Evolutionary conservation across 805 yeast species (phyloP).

Genomic region (Zygosaccharomyces rouxii): DNA sequence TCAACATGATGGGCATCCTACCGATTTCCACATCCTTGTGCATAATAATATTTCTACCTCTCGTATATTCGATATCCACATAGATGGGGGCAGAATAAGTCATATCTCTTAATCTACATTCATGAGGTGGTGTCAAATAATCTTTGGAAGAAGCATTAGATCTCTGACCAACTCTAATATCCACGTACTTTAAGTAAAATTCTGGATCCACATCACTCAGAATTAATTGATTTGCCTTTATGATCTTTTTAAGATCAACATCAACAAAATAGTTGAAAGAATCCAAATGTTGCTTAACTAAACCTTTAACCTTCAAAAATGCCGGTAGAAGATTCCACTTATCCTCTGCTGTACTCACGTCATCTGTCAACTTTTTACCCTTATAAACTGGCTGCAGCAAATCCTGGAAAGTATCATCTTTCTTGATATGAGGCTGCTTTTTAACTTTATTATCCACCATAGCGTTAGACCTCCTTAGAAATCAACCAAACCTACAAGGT

Average conservation of each 20-base stretch:
- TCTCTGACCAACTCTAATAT: constrained; percentile 84
- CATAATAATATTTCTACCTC: constrained; percentile 88
- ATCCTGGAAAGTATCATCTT: constrained; percentile 67
- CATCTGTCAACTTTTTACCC: constrained; percentile 84
- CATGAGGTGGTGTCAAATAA: constrained; percentile 80
- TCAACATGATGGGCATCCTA: constrained; percentile 96
- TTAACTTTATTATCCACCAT: constrained; percentile 11
- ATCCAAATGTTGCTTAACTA: constrained; percentile 95
- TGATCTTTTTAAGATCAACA: constrained; percentile 85
- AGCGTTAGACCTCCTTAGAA: neutral
- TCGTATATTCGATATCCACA: constrained; percentile 95
- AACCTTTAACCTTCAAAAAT: constrained; percentile 88
- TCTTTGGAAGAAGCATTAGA: constrained; percentile 53
- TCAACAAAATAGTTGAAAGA: constrained; percentile 98
- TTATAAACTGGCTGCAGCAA: constrained; percentile 74
- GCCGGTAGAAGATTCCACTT: constrained; percentile 98
- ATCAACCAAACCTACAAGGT: neutral
- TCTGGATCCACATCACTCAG: constrained; percentile 96
- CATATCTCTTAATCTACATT: constrained; percentile 89
- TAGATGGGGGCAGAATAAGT: constrained; percentile 93
- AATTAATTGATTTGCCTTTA: constrained; percentile 83
- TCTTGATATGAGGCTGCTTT: constrained; percentile 11
- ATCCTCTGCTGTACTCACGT: constrained; percentile 86
- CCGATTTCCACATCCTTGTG: constrained; percentile 92
- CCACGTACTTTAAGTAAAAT: constrained; percentile 86